phyloP scores from a whole-genome alignment of 2,329 filamentous ascomycete species.

The Nemania abortiva region DNA sequence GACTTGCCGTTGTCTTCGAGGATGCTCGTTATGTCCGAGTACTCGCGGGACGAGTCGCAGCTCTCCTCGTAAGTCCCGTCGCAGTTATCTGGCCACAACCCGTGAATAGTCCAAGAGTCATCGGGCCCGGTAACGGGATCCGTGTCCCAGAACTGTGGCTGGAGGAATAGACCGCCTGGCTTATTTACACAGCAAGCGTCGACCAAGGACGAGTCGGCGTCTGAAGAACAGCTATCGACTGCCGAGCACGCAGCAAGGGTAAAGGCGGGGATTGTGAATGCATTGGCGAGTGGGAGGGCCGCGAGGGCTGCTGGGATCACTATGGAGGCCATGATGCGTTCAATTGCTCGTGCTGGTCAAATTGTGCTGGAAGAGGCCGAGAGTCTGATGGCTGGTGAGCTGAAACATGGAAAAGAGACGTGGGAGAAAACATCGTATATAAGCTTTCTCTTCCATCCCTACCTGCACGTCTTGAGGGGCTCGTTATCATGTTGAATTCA shows the following conservation, averaged over 20 bases:
- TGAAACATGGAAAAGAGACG: neutral
- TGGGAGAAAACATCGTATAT: neutral
- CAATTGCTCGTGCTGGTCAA: neutral
- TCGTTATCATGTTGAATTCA: conserved; percentile 3
- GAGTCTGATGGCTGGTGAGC: neutral
- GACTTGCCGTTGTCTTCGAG: conserved; percentile 59
- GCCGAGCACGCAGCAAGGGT: conserved; percentile 30
- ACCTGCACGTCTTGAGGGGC: conserved; percentile 3
- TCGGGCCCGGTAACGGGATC: conserved; percentile 72
- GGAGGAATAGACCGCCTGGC: conserved; percentile 76
- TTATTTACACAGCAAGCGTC: conserved; percentile 78
- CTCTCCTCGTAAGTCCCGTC: conserved; percentile 76
- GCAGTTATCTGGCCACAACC: conserved; percentile 76
- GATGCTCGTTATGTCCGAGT: conserved; percentile 74
- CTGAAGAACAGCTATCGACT: conserved; percentile 44
- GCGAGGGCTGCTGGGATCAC: conserved; percentile 26
- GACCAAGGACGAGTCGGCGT: conserved; percentile 54
- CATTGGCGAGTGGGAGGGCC: conserved; percentile 26
- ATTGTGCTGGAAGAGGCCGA: neutral
- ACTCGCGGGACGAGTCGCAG: conserved; percentile 72
- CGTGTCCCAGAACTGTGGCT: conserved; percentile 84
- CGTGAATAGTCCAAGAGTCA: conserved; percentile 81
- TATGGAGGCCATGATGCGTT: conserved; percentile 28
- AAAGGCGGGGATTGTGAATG: conserved; percentile 5
- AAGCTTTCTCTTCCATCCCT: conserved; percentile 12